Base-by-base conservation (phyloP, 1,139 yeast species). In the Chernovozyma aurita region DNA sequence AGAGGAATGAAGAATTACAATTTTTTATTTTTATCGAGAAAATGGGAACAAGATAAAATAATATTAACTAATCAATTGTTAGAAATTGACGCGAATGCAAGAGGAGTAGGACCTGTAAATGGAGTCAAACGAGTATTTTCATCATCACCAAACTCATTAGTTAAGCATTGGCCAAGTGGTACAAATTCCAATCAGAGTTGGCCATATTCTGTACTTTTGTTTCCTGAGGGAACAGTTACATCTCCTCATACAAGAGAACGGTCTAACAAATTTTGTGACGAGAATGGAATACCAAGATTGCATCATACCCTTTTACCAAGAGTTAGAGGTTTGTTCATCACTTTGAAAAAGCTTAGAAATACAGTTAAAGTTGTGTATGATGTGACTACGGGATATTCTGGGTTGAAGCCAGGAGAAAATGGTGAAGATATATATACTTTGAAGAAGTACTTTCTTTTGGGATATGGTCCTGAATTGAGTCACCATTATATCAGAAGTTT, bases 141-240 rank as follows among this genome's bases (percentile, higher is more conserved):
- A 2, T 54, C 33, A 30, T 45, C 47, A 9, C 38, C 55, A 35
- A 34, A 47, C n/a, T 44, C 41, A 27, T 45, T 40, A 32, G 50
- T 48, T 12, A 52, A 51, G 18, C 50, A 47, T 24, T 72, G 76
- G 72, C 76, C 76, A 2, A 36, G 46, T 25, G 72, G 73, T 2
- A 46, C 44, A 3, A 52, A 61, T 24, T 39, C 59, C 2, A 46
- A 55, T 42, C 43, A 57, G 33, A 40, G 64, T 36, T 56, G 70
- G 65, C 69, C 79, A 45, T 80, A 77, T 46, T 65, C 65, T 52
- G 54, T 92, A 37, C 60, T 90, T 20, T 57, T 92, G 24, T 92
- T 83, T 59, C 98, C 99, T 1, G 99, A 92, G 58, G 99, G 99
- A 2, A 92, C 99, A 0, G 94, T 88, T 36, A 65, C 85, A 41